Evolutionary conservation across 2,329 filamentous ascomycete genomes (phyloP).

Genomic region (Penicillium sp.): DNA sequence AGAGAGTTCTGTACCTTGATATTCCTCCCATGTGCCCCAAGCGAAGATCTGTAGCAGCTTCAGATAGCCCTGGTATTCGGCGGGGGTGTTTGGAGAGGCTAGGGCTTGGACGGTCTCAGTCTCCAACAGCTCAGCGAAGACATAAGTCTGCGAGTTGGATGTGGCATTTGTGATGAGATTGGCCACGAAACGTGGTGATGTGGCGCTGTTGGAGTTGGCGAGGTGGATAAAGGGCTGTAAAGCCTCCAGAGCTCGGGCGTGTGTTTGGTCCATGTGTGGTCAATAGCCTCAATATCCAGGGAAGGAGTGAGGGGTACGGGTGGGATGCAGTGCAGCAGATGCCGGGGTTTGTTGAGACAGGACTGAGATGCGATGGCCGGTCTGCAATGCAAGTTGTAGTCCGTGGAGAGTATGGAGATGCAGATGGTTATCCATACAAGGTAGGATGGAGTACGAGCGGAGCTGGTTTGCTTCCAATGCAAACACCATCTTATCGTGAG

Average conservation of each 20-base stretch:
- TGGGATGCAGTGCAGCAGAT: no score
- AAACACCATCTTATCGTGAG: conserved; percentile 28
- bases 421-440: no score
- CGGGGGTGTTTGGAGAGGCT: conserved; percentile 53
- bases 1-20: conserved; percentile 57
- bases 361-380: no score
- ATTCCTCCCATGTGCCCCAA: conserved; percentile 84
- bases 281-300: not conserved
- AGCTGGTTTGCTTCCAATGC: conserved; percentile 26
- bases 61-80: conserved; percentile 68
- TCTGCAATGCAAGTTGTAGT: no score
- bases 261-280: conserved; percentile 50
- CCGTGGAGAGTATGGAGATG: no score
- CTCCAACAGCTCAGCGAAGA: conserved; percentile 92
- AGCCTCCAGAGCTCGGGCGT: conserved; percentile 61
- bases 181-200: conserved; percentile 79
- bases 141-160: conserved; percentile 83
- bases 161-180: conserved; percentile 88
- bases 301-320: not conserved
- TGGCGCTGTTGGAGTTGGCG: conserved; percentile 73
- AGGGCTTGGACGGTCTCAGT: conserved; percentile 79
- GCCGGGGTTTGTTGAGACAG: no score
- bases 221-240: conserved; percentile 86
- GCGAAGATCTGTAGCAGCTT: conserved; percentile 85
- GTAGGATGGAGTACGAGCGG: conserved; percentile 1